Evolutionary conservation across 148 eudicot species (phyloP).

Genomic region (Rhododendron kiyosumense): DNA sequence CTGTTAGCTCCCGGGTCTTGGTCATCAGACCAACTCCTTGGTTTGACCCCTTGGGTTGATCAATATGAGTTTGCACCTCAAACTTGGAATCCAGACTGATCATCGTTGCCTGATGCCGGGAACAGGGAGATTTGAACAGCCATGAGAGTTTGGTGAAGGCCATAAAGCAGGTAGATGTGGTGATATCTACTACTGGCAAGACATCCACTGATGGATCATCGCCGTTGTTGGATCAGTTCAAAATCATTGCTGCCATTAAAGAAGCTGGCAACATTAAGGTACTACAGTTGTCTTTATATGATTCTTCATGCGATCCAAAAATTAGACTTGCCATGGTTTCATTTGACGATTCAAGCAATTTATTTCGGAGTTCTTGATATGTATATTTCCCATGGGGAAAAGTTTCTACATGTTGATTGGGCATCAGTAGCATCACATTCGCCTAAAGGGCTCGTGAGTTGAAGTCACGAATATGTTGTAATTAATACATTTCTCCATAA

Average conservation of each 20-base stretch:
- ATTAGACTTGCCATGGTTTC: background rate
- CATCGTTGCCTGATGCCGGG: background rate
- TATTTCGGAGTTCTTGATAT: background rate
- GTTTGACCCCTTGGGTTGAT: background rate
- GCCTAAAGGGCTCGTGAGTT: background rate
- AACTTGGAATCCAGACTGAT: background rate
- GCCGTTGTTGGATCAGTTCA: slow-evolving; percentile 13
- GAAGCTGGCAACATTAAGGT: slow-evolving; percentile 29
- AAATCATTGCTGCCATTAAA: slow-evolving; percentile 26
- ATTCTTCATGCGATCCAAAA: background rate
- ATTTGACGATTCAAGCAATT: background rate
- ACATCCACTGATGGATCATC: slow-evolving; percentile 1
- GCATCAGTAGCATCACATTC: background rate
- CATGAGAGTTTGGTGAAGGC: slow-evolving; percentile 30
- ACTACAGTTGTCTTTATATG: background rate
- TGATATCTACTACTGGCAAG: slow-evolving; percentile 19
- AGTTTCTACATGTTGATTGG: background rate
- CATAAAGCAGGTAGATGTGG: slow-evolving; percentile 28
- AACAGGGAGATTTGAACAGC: slow-evolving; percentile 24
- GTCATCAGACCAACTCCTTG: background rate
- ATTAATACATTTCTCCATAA: background rate
- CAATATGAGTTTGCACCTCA: background rate
- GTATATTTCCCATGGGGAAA: too few species aligned
- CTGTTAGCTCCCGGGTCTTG: background rate
- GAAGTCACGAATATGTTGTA: background rate